Base-by-base conservation (phyloP, 306 rosid genomes). In the Geum urbanum region DNA sequence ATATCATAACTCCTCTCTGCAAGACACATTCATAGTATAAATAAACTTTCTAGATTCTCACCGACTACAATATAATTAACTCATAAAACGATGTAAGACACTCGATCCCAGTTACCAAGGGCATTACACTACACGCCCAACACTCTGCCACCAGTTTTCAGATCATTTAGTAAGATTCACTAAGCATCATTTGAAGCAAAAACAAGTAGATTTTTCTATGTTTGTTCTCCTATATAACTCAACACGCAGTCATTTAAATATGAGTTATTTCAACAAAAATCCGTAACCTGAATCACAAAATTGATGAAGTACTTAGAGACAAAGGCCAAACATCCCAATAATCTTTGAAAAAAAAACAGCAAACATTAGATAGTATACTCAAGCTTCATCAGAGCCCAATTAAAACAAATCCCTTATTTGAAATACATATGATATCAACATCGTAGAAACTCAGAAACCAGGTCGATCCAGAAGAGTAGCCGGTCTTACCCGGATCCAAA, bases 361-460 rank as follows among this genome's bases (percentile, higher is more conserved):
- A 44, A 27, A 74, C 70, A 63, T 43, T 67, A 62, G 44, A 9
- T 18, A 54, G 48, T 43, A 66, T 37, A n/a, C n/a, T 54, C 32
- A 65, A 59, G 77, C 66, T 66, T 71, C 70, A 40, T 22, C 50
- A 66, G 54, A 63, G 59, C 76, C 43, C 43, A 63, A 78, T 54
- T 19, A 27, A 64, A 50, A 54, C 61, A 49, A 68, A 52, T 57
- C 73, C 73, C 72, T 75, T 79, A 79, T 79, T 79, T 67, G 59
- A 50, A 45, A 65, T 67, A 75, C 63, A 71, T 55, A 70, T 67
- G 20, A 79, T 79, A 79, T 79, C 65, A 74, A 74, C 83, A 79
- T 3, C 70, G 11, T 32, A 4, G 60, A 67, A 72, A 16, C 72
- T 65, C 79, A 59, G 19, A 35, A 55, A 2, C 4, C n/a, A 50